These are phyloP conservation scores for Cylindrodendrum hubeiense DNA, from an alignment of 2,329 filamentous ascomycete species.

Conservation along the genomic window DNA sequence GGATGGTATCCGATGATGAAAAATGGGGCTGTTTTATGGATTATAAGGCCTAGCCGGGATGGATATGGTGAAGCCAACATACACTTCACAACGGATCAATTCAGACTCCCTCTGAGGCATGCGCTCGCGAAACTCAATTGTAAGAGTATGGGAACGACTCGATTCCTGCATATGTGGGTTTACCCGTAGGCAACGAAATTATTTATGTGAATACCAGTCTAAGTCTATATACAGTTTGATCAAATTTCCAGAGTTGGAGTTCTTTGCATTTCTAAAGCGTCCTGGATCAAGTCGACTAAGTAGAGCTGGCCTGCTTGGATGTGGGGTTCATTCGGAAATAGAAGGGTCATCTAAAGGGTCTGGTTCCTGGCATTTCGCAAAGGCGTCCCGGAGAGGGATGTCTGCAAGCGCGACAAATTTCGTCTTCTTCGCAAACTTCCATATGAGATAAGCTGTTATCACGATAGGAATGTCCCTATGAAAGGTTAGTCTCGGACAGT, in stretches of 20 bases:
- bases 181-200: not conserved
- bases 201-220: not conserved
- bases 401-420: constrained; percentile 63
- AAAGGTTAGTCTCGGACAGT: constrained; percentile 24
- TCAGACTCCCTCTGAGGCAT: not conserved
- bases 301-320: not conserved
- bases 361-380: constrained; percentile 42
- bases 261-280: not conserved
- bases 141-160: not conserved
- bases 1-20: not conserved
- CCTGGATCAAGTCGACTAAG: not conserved
- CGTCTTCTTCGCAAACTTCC: constrained; percentile 76
- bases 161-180: not conserved
- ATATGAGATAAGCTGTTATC: constrained; percentile 66
- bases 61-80: no score
- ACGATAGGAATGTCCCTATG: constrained; percentile 71
- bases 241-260: not conserved
- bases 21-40: no score
- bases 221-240: not conserved
- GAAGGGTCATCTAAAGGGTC: not conserved
- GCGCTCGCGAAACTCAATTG: not conserved
- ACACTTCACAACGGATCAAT: no score
- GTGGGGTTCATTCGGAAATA: not conserved
- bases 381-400: constrained; percentile 65
- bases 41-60: not conserved